phyloP scores from a whole-genome alignment of 2,329 filamentous ascomycete species.

The Fusarium sp. region DNA sequence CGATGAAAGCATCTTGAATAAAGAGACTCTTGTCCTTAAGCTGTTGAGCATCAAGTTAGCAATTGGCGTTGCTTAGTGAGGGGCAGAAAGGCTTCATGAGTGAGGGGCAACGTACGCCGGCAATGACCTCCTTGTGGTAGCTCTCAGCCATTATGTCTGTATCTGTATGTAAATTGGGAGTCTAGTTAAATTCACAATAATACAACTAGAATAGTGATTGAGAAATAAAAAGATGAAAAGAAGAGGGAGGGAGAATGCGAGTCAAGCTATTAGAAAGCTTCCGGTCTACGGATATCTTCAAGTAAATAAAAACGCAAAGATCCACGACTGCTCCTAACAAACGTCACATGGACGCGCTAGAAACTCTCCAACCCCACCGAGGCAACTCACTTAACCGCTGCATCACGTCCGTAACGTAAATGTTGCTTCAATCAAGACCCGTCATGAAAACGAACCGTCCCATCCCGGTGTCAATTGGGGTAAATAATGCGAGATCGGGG shows the following conservation, averaged over 20 bases:
- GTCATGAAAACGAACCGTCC: constrained; percentile 10
- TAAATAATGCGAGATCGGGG: constrained; percentile 39
- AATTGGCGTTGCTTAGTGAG: not conserved
- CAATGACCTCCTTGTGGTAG: constrained; percentile 49
- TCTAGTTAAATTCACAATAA: constrained; percentile 20
- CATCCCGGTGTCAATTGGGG: constrained; percentile 22
- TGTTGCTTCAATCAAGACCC: constrained; percentile 17
- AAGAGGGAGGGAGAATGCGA: not conserved
- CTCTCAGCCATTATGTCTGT: constrained; percentile 46
- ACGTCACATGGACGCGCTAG: constrained; percentile 46
- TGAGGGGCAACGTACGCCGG: constrained; percentile 44
- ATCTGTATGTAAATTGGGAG: not conserved
- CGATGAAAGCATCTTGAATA: constrained; percentile 49
- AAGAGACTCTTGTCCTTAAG: constrained; percentile 49
- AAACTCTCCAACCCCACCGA: constrained; percentile 39
- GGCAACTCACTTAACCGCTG: constrained; percentile 9
- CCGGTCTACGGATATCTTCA: constrained; percentile 18
- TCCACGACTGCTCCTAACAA: constrained; percentile 33
- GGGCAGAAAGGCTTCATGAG: constrained; percentile 30
- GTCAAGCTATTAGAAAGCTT: constrained; percentile 3
- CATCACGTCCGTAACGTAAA: constrained; percentile 12
- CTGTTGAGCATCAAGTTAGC: constrained; percentile 38
- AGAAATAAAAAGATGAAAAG: constrained; percentile 6
- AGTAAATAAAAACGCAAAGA: constrained; percentile 33
- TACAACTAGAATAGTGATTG: constrained; percentile 8